Percentiles rank a stretch among this genome's conserved stretches.
Evolutionary conservation across 768 basidiomycete genomes (phyloP).

Genomic region (Boletus tomentosulus): DNA sequence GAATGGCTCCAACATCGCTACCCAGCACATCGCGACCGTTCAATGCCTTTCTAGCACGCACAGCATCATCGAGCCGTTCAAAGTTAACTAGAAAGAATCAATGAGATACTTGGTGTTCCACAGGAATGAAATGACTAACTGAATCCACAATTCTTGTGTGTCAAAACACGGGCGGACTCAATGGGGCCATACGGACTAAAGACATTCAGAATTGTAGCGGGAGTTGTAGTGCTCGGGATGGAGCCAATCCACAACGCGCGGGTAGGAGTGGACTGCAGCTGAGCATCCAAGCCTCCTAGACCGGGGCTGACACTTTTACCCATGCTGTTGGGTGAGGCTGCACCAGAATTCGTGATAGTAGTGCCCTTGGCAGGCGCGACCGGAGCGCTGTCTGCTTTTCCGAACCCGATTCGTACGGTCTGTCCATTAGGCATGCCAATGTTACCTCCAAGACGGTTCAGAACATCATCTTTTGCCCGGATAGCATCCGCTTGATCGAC

Average conservation of each 20-base stretch:
- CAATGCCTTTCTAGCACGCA: slow-evolving; percentile 90
- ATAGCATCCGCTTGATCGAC: slow-evolving; percentile 95
- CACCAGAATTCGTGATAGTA: slow-evolving; percentile 54
- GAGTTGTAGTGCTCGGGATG: slow-evolving; percentile 92
- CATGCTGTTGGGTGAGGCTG: slow-evolving; percentile 57
- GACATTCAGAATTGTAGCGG: slow-evolving; percentile 90
- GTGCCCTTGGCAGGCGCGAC: slow-evolving; percentile 81
- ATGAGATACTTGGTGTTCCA: neutral
- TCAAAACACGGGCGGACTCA: slow-evolving; percentile 92
- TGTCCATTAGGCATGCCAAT: slow-evolving; percentile 94
- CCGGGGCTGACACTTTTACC: slow-evolving; percentile 51
- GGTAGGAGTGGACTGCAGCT: slow-evolving; percentile 87
- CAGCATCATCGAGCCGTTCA: slow-evolving; percentile 94
- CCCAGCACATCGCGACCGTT: slow-evolving; percentile 96
- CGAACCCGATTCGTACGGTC: slow-evolving; percentile 96
- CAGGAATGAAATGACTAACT: slow-evolving; percentile 42
- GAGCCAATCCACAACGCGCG: slow-evolving; percentile 97
- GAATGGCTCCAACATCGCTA: slow-evolving; percentile 92
- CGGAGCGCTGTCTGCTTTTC: slow-evolving; percentile 95
- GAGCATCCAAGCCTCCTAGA: slow-evolving; percentile 72
- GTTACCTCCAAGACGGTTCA: slow-evolving; percentile 91
- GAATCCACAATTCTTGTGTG: slow-evolving; percentile 96
- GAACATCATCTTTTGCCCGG: slow-evolving; percentile 94
- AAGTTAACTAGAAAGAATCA: slow-evolving; percentile 70
- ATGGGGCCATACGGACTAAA: slow-evolving; percentile 98